Evolutionary conservation across 2,329 filamentous ascomycete genomes (phyloP), one percentile per base, ranked within the genome.

Genomic region (Aspergillus caelatus): DNA sequence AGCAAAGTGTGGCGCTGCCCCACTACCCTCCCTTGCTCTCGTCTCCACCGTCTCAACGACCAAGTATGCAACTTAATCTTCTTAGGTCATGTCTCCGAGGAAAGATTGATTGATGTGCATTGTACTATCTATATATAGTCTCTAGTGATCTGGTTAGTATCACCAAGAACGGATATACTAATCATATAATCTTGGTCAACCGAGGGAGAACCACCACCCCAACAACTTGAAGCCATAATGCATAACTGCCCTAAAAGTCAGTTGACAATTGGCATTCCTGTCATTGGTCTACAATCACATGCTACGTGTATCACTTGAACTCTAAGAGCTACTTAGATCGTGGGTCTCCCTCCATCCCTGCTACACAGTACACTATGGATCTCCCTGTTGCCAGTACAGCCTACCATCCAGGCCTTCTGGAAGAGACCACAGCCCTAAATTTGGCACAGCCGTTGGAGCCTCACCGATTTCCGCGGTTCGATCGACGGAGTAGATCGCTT

Each of bases 1-100:
- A 55, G 14, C 12, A 55, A 55, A 54, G 50, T 53, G 50, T 53
- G 50, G 50, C 50, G 50, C 26, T 6, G 50, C 50, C 50, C 50
- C 50, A 53, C 50, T 28, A 16, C 14, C 2, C 2, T 6, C 14
- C 14, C 34, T 16, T 0, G 34, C 16, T 43, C 10, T 43, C n/a
- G 41, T 43, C 41, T 50, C 46, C 28, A 34, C 50, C 28, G 3
- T n/a, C 8, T 3, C 14, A 36, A 36, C 34, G 34, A 36, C 34
- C 34, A 14, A 14, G 16, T 26, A 53, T 53, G 50, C 50, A 53
- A 53, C 30, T 34, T 53, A 53, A 53, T 53, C 50, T 34, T 53
- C 50, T 34, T 53, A 10, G 50, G 50, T 11, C 28, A 53, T 11
- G 30, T 26, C 26, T 34, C 28, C 28, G 50, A 53, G 30, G 21